These are phyloP conservation scores for Vaccinium vitisidaea DNA, from an alignment of 148 eudicot genomes.

Conservation along the genomic window DNA sequence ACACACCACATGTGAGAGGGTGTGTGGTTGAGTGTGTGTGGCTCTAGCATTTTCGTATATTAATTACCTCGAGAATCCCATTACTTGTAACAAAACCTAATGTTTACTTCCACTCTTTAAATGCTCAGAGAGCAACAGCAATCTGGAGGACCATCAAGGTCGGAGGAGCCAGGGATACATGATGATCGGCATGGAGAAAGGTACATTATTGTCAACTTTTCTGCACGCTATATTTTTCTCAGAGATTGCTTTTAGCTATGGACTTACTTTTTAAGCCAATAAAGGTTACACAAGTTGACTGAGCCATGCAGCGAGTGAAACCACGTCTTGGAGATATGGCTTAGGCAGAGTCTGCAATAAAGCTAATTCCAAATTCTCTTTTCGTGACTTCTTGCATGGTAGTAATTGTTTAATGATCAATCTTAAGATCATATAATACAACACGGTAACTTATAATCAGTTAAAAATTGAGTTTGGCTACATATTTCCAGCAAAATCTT, in stretches of 20 bases:
- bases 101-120: constrained; percentile 12
- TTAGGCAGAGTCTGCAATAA: not conserved
- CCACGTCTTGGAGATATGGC: not conserved
- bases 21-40: too few relatives aligned
- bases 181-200: constrained; percentile 65
- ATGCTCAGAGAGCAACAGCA: constrained; percentile 60
- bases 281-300: not conserved
- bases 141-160: constrained; percentile 67
- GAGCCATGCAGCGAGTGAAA: not conserved
- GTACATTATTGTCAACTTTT: constrained; percentile 19
- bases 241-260: not conserved
- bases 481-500: not conserved
- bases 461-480: not conserved
- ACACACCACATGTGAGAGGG: too few relatives aligned
- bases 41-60: too few relatives aligned
- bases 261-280: not conserved
- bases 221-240: not conserved
- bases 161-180: constrained; percentile 80
- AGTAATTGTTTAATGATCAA: not conserved
- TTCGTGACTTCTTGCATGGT: not conserved
- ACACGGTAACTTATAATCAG: not conserved
- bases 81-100: not conserved
- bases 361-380: not conserved
- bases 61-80: not conserved
- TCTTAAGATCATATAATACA: not conserved